phyloP scores from a whole-genome alignment of 495 filamentous ascomycete genomes.

The Hyphodiscus hymeniophilus region DNA sequence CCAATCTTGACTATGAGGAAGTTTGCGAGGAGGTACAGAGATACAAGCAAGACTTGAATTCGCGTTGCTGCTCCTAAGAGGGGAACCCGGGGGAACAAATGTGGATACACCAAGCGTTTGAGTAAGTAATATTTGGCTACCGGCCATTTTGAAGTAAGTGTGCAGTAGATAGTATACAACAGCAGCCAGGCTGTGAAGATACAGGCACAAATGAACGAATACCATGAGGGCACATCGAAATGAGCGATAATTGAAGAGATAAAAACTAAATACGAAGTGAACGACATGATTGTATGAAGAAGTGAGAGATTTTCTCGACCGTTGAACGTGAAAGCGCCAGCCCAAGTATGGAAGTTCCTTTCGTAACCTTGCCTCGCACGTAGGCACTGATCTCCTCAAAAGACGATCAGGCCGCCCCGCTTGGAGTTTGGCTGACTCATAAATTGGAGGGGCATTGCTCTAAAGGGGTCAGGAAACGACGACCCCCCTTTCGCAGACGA shows the following conservation, averaged over 20 bases:
- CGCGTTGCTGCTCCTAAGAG: constrained; percentile 15
- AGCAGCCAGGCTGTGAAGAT: constrained; percentile 12
- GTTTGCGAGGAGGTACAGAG: constrained; percentile 17
- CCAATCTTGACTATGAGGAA: constrained; percentile 10
- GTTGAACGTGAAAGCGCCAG: no score
- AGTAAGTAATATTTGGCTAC: constrained; percentile 1
- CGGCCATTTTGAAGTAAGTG: constrained; percentile 1
- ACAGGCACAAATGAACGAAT: constrained; percentile 9
- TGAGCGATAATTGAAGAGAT: neutral
- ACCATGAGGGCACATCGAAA: constrained; percentile 8
- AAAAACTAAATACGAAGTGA: constrained; percentile 1
- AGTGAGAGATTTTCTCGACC: neutral
- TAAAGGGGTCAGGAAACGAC: no score
- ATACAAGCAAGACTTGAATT: constrained; percentile 9
- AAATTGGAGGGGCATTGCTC: no score
- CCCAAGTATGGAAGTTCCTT: neutral
- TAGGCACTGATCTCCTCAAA: neutral
- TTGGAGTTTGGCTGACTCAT: no score
- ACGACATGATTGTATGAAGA: constrained; percentile 8
- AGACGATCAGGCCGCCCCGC: no score
- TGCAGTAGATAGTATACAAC: constrained; percentile 4
- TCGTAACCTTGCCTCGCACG: neutral
- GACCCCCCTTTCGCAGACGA: no score
- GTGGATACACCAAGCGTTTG: constrained; percentile 12
- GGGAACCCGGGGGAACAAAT: constrained; percentile 10